These are phyloP conservation scores for Albophoma yamanashiensis DNA, from an alignment of 2,329 filamentous ascomycete species.

Conservation along the genomic window DNA sequence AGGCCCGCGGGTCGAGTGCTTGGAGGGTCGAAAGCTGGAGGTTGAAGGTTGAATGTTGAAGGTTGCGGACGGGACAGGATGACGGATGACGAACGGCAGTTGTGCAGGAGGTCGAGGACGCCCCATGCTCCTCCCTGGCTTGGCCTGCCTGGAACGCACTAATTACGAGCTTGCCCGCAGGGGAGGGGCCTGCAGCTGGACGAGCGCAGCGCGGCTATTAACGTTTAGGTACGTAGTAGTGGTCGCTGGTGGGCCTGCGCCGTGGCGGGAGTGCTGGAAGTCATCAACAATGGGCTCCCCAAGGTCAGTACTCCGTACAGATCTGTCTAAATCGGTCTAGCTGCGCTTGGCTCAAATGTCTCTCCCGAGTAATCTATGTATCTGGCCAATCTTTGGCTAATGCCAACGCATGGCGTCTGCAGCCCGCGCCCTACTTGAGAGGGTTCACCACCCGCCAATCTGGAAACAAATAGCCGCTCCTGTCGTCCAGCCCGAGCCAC, in stretches of 20 bases:
- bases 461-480: slow-evolving; percentile 32
- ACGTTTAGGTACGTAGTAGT: too few species aligned
- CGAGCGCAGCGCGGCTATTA: background rate
- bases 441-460: slow-evolving; percentile 29
- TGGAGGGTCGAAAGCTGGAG: background rate
- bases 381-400: background rate
- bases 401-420: too few species aligned
- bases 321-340: background rate
- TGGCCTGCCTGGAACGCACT: background rate
- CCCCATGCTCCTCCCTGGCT: background rate
- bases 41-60: background rate
- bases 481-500: slow-evolving; percentile 25
- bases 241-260: background rate
- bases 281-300: background rate
- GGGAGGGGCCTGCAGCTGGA: background rate
- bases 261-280: background rate
- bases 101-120: background rate
- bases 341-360: background rate
- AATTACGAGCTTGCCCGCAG: background rate
- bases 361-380: background rate
- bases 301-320: too few species aligned
- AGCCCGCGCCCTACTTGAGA: background rate
- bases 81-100: background rate
- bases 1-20: background rate
- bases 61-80: background rate